These are phyloP conservation scores for Ophiognomonia clavigignenti-juglandacearum DNA, from an alignment of 2,329 filamentous ascomycete species.

Conservation along the genomic window DNA sequence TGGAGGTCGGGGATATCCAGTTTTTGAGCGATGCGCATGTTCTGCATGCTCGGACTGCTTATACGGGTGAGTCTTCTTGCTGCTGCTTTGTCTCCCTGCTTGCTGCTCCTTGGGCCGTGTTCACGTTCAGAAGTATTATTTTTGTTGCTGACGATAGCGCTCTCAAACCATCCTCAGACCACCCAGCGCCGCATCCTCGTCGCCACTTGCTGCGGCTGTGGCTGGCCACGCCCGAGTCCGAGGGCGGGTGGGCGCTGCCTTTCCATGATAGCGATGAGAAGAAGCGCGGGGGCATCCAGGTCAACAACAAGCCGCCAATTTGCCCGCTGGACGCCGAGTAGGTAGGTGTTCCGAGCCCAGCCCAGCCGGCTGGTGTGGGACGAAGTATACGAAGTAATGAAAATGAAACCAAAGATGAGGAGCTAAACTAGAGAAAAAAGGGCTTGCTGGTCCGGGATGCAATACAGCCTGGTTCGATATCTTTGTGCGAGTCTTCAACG, in stretches of 20 bases:
- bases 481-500: no score
- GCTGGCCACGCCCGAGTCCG: constrained; percentile 74
- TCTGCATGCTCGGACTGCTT: constrained; percentile 75
- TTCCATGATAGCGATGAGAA: constrained; percentile 77
- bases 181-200: constrained; percentile 61
- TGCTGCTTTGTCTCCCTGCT: neutral
- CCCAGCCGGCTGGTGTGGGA: no score
- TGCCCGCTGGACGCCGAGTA: constrained; percentile 76
- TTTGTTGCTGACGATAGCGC: no score
- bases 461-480: no score
- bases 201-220: constrained; percentile 80
- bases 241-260: constrained; percentile 81
- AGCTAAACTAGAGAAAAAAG: no score
- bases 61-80: constrained; percentile 49
- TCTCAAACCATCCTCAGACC: no score
- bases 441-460: no score
- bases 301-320: constrained; percentile 71
- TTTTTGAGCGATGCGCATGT: constrained; percentile 79
- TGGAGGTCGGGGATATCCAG: constrained; percentile 85
- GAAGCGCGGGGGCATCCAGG: constrained; percentile 86
- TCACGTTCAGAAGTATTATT: no score
- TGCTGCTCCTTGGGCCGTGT: neutral
- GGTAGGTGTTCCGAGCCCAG: no score
- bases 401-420: no score
- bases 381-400: no score